Conservation (phyloP, 2,329 filamentous ascomycete genomes). For the Cordyceps cateniannulata region DNA sequence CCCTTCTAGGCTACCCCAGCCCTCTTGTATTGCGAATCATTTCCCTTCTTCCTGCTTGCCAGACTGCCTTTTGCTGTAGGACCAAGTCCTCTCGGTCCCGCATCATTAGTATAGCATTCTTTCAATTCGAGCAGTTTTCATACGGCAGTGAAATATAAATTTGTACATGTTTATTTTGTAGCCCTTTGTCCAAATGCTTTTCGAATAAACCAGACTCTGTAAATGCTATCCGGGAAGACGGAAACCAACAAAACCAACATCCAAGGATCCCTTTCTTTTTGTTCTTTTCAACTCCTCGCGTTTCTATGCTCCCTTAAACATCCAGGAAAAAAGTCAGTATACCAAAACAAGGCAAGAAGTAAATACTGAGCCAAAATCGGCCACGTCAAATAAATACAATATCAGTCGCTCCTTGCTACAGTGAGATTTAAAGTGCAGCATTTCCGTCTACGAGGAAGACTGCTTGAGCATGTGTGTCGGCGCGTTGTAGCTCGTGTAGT, state of each 20-base stretch:
- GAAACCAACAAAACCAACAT: background rate
- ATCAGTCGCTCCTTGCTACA: background rate
- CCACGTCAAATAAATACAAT: background rate
- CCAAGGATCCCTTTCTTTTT: background rate
- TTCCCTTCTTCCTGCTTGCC: background rate
- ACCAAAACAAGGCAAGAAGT: background rate
- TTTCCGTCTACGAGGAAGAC: conserved; percentile 3
- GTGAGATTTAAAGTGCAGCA: too few relatives aligned
- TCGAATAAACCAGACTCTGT: background rate
- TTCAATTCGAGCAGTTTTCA: background rate
- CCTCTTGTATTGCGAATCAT: background rate
- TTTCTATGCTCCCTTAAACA: background rate
- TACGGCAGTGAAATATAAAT: background rate
- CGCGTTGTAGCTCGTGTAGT: conserved; percentile 56
- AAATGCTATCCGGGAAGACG: background rate
- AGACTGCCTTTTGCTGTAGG: background rate
- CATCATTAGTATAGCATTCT: background rate
- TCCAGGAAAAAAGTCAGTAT: background rate
- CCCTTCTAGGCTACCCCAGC: conserved; percentile 58
- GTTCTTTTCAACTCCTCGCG: background rate
- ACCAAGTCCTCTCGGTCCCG: background rate
- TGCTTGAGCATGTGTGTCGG: conserved; percentile 50
- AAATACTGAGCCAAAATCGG: background rate
- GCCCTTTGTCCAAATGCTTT: background rate
- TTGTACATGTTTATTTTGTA: background rate